A percentile compares a stretch with the other conserved stretches of the same genome.
Conservation (phyloP, 2,329 filamentous ascomycete genomes). For the Chaetomiaceae sp. region DNA sequence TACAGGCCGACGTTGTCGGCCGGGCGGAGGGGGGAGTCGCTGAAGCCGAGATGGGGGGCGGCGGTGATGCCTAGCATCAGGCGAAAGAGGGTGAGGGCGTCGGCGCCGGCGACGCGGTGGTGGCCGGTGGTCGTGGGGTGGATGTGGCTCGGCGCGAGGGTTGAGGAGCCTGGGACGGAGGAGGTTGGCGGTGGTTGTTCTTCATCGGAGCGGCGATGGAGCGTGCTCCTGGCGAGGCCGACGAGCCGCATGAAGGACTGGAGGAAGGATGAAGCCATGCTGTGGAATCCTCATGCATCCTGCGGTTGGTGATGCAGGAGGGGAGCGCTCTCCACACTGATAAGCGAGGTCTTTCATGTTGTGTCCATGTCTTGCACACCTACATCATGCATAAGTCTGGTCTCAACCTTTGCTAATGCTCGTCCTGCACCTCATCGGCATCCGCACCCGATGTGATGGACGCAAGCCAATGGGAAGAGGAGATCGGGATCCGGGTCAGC, state of each 20-base stretch:
- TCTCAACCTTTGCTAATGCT: background rate
- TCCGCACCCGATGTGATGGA: background rate
- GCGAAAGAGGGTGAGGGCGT: slow-evolving; percentile 31
- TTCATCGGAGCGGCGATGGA: background rate
- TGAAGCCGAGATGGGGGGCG: slow-evolving; percentile 27
- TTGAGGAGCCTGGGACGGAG: background rate
- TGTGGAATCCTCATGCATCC: background rate
- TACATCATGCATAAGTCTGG: too few relatives aligned
- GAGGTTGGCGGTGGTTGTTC: slow-evolving; percentile 5
- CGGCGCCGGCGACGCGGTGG: slow-evolving; percentile 24
- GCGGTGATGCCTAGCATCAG: slow-evolving; percentile 34
- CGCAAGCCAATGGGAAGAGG: background rate
- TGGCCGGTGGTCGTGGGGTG: background rate
- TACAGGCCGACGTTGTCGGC: slow-evolving; percentile 35
- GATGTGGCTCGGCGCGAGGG: background rate
- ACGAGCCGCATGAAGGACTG: background rate
- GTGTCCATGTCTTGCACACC: background rate
- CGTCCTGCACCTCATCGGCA: background rate
- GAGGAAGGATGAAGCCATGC: slow-evolving; percentile 1
- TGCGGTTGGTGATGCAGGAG: too few relatives aligned
- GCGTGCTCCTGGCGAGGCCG: background rate
- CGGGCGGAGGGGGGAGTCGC: slow-evolving; percentile 29
- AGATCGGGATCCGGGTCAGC: background rate
- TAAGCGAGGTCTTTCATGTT: background rate
- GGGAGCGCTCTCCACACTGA: too few relatives aligned